Evolutionary conservation across 2,329 filamentous ascomycete species (phyloP).

Genomic region (Epichloe glyceriae): DNA sequence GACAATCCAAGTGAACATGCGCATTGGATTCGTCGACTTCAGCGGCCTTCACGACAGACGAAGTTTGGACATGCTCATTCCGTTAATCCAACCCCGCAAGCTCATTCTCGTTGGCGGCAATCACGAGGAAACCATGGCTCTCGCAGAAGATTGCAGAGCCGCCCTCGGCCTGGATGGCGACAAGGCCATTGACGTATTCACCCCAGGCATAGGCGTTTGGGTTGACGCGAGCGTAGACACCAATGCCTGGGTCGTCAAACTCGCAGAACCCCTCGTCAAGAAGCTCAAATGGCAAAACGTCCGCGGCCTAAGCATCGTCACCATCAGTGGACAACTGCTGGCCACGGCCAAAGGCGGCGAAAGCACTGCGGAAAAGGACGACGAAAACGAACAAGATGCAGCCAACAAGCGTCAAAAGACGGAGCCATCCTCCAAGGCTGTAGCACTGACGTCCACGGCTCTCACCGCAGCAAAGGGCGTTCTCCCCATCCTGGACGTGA

Average conservation of each 20-base stretch:
- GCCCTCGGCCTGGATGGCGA: constrained; percentile 40
- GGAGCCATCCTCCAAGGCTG: constrained; percentile 18
- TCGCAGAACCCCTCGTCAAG: constrained; percentile 73
- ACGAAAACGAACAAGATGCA: constrained; percentile 31
- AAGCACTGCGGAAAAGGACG: constrained; percentile 17
- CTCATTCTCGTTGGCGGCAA: constrained; percentile 82
- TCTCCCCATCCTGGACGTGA: constrained; percentile 39
- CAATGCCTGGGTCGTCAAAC: constrained; percentile 90
- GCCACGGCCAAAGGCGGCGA: constrained; percentile 34
- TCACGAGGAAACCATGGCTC: constrained; percentile 59
- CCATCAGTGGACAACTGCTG: constrained; percentile 63
- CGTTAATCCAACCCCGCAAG: constrained; percentile 85
- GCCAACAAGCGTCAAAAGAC: constrained; percentile 38
- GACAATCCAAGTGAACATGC: constrained; percentile 54
- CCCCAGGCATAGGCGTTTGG: constrained; percentile 57
- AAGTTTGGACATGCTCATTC: constrained; percentile 87
- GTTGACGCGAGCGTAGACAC: constrained; percentile 94
- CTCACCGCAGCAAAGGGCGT: constrained; percentile 8
- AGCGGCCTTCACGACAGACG: constrained; percentile 86
- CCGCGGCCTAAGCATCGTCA: constrained; percentile 77
- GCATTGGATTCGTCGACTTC: constrained; percentile 83
- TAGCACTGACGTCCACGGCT: constrained; percentile 8
- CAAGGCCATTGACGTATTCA: constrained; percentile 60
- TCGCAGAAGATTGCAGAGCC: constrained; percentile 70
- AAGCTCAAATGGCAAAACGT: constrained; percentile 92